phyloP scores from a whole-genome alignment of 371 early-diverging fungal species.

The Mucor racemosus region DNA sequence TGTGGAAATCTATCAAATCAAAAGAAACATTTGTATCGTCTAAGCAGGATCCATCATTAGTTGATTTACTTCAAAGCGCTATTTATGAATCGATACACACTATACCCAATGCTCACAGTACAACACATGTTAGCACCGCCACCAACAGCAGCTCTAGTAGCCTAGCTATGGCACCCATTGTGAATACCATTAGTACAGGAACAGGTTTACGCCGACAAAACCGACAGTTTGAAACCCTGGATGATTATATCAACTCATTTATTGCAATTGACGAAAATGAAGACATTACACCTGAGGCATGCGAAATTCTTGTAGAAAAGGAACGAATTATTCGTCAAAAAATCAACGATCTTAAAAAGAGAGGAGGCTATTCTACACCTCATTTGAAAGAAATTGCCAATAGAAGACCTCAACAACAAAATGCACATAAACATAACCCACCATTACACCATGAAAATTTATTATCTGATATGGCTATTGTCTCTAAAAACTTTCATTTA shows the following conservation, averaged over 20 bases:
- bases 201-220: constrained; percentile 38
- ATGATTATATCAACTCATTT: constrained; percentile 63
- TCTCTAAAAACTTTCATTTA: constrained; percentile 48
- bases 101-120: constrained; percentile 18
- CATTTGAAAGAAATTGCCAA: constrained; percentile 36
- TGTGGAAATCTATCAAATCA: constrained; percentile 43
- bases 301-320: constrained; percentile 41
- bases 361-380: constrained; percentile 50
- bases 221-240: constrained; percentile 45
- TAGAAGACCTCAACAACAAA: constrained; percentile 43
- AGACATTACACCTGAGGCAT: constrained; percentile 59
- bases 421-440: constrained; percentile 16
- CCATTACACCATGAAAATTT: constrained; percentile 20
- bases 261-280: constrained; percentile 57
- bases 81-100: constrained; percentile 23
- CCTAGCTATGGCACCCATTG: constrained; percentile 2
- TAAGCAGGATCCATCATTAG: constrained; percentile 31
- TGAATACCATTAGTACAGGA: constrained; percentile 30
- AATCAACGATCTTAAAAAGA: constrained; percentile 39
- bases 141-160: constrained; percentile 15
- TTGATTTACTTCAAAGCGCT: constrained; percentile 47
- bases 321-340: constrained; percentile 52
- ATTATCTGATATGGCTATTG: neutral
- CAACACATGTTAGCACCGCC: neutral
- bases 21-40: neutral